These are phyloP conservation scores for Claviceps monticola DNA, from an alignment of 2,329 filamentous ascomycete species.

Conservation along the genomic window DNA sequence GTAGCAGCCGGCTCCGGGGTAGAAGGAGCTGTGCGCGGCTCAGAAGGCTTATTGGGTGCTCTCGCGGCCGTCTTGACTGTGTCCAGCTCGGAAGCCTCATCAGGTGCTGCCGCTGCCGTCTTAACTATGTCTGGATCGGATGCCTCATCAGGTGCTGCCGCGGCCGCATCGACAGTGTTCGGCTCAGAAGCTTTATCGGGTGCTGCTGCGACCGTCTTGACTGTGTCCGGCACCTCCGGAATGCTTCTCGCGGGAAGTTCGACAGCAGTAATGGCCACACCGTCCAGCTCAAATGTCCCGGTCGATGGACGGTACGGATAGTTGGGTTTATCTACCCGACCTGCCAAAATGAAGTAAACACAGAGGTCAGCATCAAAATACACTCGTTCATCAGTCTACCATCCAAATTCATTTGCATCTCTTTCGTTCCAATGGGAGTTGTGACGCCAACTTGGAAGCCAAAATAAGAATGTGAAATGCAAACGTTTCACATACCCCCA, in stretches of 20 bases:
- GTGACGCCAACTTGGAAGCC: too few relatives aligned
- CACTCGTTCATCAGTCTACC: not conserved
- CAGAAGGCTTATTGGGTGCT: constrained; percentile 1
- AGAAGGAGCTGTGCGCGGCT: not conserved
- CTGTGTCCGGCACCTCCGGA: constrained; percentile 1
- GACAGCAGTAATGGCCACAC: constrained; percentile 15
- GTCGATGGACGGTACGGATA: constrained; percentile 14
- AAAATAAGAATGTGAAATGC: not conserved
- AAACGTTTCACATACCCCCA: constrained; percentile 22
- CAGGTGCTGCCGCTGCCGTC: not conserved
- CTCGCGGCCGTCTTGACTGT: not conserved
- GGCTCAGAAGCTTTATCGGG: not conserved
- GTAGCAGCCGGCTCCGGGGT: constrained; percentile 20
- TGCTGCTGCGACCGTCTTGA: not conserved
- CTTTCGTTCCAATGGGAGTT: not conserved
- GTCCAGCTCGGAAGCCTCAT: not conserved
- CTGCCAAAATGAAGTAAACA: constrained; percentile 9
- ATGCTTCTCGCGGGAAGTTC: constrained; percentile 19
- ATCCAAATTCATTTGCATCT: not conserved
- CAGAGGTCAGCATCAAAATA: not conserved
- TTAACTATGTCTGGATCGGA: not conserved
- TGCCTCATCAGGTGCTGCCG: constrained; percentile 1
- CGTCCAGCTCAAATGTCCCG: constrained; percentile 26
- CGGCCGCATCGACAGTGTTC: not conserved
- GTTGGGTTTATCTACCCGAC: constrained; percentile 19